Evolutionary conservation across 306 rosid genomes (phyloP).

Genomic region (Hylodesmum podocarpum): DNA sequence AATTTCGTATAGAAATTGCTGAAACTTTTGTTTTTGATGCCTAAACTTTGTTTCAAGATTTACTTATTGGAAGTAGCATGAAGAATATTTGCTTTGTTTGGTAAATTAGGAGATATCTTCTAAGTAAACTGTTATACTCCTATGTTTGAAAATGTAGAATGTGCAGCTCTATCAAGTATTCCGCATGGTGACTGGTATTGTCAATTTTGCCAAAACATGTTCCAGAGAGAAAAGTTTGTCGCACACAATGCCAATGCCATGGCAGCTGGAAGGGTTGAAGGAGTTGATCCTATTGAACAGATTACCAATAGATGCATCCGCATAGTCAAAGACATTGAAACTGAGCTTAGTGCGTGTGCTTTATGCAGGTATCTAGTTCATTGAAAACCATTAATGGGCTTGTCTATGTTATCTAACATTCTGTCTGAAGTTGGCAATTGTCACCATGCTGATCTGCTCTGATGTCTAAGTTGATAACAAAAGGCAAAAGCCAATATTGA

Average conservation of each 20-base stretch:
- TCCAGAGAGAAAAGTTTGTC: slow-evolving; percentile 77
- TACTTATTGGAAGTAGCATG: not conserved
- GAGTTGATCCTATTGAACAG: slow-evolving; percentile 89
- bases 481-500: slow-evolving; percentile 2
- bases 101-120: slow-evolving; percentile 17
- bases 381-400: not conserved
- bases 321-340: slow-evolving; percentile 75
- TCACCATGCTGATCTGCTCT: not conserved
- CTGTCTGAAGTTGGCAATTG: not conserved
- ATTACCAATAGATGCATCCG: slow-evolving; percentile 88
- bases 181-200: slow-evolving; percentile 97
- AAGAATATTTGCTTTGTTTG: not conserved
- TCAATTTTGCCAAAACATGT: slow-evolving; percentile 85
- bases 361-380: slow-evolving; percentile 70
- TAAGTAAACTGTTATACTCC: slow-evolving; percentile 20
- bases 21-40: not conserved
- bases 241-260: slow-evolving; percentile 80
- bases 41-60: slow-evolving; percentile 19
- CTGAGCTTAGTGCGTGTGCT: slow-evolving; percentile 86
- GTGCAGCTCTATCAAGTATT: slow-evolving; percentile 74
- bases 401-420: not conserved
- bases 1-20: not conserved
- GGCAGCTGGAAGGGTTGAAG: slow-evolving; percentile 92
- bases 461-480: slow-evolving; percentile 5
- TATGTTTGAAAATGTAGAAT: slow-evolving; percentile 59